Evolutionary conservation across 2,329 filamentous ascomycete species (phyloP).

Genomic region (Alternaria sp.): DNA sequence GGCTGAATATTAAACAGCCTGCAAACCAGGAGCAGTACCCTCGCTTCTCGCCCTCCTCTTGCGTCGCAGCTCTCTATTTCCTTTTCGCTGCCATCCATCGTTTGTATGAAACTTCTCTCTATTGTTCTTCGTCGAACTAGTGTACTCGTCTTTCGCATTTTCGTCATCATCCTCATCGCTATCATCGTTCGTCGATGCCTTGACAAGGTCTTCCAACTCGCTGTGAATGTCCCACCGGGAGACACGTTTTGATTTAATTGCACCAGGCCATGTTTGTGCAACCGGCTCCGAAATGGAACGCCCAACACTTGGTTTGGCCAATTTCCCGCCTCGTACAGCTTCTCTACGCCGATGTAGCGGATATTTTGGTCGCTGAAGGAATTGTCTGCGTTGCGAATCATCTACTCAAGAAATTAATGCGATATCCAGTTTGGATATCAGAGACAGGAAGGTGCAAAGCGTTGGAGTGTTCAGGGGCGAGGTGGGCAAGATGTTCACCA

Average conservation of each 20-base stretch:
- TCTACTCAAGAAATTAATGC: constrained; percentile 20
- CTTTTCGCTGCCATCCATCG: constrained; percentile 7
- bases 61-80: constrained; percentile 6
- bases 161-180: constrained; percentile 11
- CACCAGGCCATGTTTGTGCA: constrained; percentile 8
- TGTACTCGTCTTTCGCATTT: background rate
- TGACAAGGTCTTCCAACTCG: constrained; percentile 17
- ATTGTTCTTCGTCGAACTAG: background rate
- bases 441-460: background rate
- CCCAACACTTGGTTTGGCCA: constrained; percentile 4
- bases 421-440: background rate
- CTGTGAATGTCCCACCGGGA: constrained; percentile 10
- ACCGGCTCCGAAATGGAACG: constrained; percentile 7
- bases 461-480: constrained; percentile 2
- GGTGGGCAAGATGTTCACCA: constrained; percentile 33
- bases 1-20: constrained; percentile 7
- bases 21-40: background rate
- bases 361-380: constrained; percentile 5
- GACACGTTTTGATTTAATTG: background rate
- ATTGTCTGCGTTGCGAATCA: constrained; percentile 8
- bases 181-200: constrained; percentile 14
- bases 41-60: constrained; percentile 12
- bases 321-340: constrained; percentile 11
- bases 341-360: constrained; percentile 14
- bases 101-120: background rate